Conservation (phyloP, 2,329 filamentous ascomycete genomes). For the Zopfia rhizophila region DNA sequence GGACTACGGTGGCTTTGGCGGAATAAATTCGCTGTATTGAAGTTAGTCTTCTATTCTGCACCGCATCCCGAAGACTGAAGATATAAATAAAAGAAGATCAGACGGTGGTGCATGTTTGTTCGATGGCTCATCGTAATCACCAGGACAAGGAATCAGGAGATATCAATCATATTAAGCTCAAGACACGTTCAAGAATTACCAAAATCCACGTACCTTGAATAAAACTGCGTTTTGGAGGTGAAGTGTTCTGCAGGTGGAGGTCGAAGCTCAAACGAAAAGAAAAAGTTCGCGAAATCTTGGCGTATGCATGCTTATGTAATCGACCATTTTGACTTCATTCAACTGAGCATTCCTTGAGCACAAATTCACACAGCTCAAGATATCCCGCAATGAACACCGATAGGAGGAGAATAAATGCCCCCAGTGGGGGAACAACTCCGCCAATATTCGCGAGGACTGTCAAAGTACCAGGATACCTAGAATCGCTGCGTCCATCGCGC, state of each 20-base stretch:
- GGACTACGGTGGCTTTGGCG: too few relatives aligned
- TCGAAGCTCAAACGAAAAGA: constrained; percentile 5
- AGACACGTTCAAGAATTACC: constrained; percentile 1
- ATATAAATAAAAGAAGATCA: constrained; percentile 52
- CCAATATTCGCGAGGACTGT: constrained; percentile 72
- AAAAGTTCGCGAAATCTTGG: constrained; percentile 39
- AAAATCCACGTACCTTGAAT: constrained; percentile 35
- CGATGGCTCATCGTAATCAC: constrained; percentile 65
- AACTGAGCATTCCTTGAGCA: constrained; percentile 4
- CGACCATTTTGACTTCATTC: constrained; percentile 22
- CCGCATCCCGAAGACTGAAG: constrained; percentile 5
- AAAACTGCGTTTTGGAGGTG: constrained; percentile 21
- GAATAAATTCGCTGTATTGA: too few relatives aligned
- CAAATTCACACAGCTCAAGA: constrained; percentile 21
- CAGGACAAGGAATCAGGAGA: constrained; percentile 64
- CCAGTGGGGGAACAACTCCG: constrained; percentile 77
- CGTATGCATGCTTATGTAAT: constrained; percentile 36
- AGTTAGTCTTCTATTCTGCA: constrained; percentile 8
- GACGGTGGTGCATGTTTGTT: constrained; percentile 73
- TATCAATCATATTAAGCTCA: constrained; percentile 60
- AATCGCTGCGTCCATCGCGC: constrained; percentile 62
- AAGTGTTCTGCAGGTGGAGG: constrained; percentile 13
- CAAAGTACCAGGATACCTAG: constrained; percentile 57
- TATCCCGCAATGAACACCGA: constrained; percentile 61
- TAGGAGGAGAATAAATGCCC: constrained; percentile 89